Evolutionary conservation across 2,329 filamentous ascomycete species (phyloP), one percentile per base, ranked within the genome.

Genomic region (Aspergillus sp.): DNA sequence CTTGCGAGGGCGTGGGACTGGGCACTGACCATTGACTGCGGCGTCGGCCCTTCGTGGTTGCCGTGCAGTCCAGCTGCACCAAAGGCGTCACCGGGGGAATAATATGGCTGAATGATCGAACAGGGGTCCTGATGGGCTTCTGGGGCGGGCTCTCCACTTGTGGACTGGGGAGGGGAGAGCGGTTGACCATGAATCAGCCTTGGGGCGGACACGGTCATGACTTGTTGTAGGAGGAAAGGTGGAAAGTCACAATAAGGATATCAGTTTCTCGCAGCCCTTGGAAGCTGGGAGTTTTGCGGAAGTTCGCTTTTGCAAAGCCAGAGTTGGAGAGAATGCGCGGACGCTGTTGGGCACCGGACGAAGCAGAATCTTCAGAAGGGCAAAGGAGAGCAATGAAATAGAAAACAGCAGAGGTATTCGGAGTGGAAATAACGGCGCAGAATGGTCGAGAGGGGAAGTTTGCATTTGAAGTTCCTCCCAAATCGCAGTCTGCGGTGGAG

Each of bases 101-200:
- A 63, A 17, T 56, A 6, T 17, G 56, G 41, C 6, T 46, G 56
- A 43, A 64, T 58, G 2, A 52, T 49, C 14, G 51, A 49, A 47
- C 53, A 54, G 16, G 48, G 22, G 38, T 60, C 50, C n/a, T 56
- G 51, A 22, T 51, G 33, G 17, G 51, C 49, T 51, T 64, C 58
- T 14, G 58, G 51, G 13, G 47, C 48, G 10, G 52, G 51, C 33
- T 64, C 59, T 13, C 61, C 60, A 43, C 64, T 60, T 33, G 57
- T 59, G 8, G 66, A 67, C 26, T 63, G 60, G 11, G 66, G 66
- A 36, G 68, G 67, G 9, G 68, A 65, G 36, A 63, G 66, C 45
- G 65, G 62, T 30, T 53, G 57, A 11, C 53, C 50, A 38, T 55
- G 60, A 47, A 65, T 53, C 14, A 58, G 47, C 44, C 55, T 58